phyloP scores from a whole-genome alignment of 2,329 filamentous ascomycete species.

The Uncinocarpus reesii region DNA sequence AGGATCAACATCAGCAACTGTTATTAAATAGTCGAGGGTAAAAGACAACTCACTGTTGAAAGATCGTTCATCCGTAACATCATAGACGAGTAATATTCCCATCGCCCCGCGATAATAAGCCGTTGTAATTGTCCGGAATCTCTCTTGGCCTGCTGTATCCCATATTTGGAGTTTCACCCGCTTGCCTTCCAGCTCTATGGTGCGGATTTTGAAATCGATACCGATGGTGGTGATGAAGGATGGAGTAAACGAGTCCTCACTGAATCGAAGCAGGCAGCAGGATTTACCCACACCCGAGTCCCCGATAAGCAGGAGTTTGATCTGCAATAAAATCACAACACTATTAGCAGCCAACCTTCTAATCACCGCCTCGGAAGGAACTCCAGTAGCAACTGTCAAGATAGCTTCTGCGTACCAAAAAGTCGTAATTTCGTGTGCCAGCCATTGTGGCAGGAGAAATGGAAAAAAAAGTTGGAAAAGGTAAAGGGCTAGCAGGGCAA shows the following conservation, averaged over 20 bases:
- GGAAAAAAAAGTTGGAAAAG: background rate
- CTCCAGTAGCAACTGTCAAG: too few relatives aligned
- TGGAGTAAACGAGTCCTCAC: constrained; percentile 93
- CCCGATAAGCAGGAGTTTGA: constrained; percentile 92
- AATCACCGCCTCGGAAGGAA: too few relatives aligned
- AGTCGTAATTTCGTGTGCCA: constrained; percentile 97
- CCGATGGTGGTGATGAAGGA: constrained; percentile 99
- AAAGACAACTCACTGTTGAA: constrained; percentile 69
- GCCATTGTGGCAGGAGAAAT: constrained; percentile 52
- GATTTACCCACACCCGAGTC: constrained; percentile 96
- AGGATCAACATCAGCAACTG: background rate
- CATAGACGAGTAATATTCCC: constrained; percentile 95
- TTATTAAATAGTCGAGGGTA: constrained; percentile 12
- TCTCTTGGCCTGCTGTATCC: constrained; percentile 97
- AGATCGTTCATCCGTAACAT: constrained; percentile 91
- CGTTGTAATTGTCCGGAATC: constrained; percentile 96
- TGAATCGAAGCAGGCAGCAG: constrained; percentile 91
- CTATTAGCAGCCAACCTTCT: too few relatives aligned
- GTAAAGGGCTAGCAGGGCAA: background rate
- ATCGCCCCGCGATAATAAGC: constrained; percentile 98
- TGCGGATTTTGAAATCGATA: constrained; percentile 99
- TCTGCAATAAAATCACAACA: constrained; percentile 45
- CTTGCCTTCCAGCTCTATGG: constrained; percentile 98
- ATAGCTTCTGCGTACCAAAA: constrained; percentile 71
- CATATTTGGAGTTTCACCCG: constrained; percentile 98